phyloP scores from a whole-genome alignment of 805 yeast species.

The Maudiozyma saulgeensis region DNA sequence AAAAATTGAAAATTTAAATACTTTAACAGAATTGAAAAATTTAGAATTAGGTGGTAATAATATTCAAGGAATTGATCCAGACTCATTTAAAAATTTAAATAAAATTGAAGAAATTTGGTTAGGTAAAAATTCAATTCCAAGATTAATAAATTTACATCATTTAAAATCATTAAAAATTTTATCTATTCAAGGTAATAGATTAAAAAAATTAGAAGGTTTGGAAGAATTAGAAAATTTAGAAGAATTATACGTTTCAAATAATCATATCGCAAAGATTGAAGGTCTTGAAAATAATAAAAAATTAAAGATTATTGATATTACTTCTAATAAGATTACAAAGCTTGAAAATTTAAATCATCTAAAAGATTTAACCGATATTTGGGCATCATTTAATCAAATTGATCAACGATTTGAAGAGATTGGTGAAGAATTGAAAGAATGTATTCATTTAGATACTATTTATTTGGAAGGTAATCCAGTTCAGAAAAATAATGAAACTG shows the following conservation, averaged over 20 bases:
- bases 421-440: conserved; percentile 49
- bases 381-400: conserved; percentile 80
- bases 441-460: conserved; percentile 70
- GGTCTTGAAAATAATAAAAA: conserved; percentile 64
- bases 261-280: conserved; percentile 65
- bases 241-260: conserved; percentile 82
- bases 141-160: conserved; percentile 50
- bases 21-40: conserved; percentile 47
- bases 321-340: conserved; percentile 57
- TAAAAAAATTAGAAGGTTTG: conserved; percentile 72
- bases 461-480: conserved; percentile 92
- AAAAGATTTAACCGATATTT: conserved; percentile 70
- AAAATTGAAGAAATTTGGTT: conserved; percentile 77
- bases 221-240: conserved; percentile 63
- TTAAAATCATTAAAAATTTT: conserved; percentile 60
- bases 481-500: conserved; percentile 60
- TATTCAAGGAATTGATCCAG: conserved; percentile 36
- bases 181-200: conserved; percentile 80
- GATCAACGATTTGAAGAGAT: conserved; percentile 57
- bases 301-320: conserved; percentile 67
- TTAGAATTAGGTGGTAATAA: conserved; percentile 87
- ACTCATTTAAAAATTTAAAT: conserved; percentile 42
- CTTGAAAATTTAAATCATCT: conserved; percentile 61
- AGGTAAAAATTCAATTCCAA: conserved; percentile 73
- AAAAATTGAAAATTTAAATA: conserved; percentile 57